Conservation (phyloP, 2,329 filamentous ascomycete species). For the Cladosporium sp. region DNA sequence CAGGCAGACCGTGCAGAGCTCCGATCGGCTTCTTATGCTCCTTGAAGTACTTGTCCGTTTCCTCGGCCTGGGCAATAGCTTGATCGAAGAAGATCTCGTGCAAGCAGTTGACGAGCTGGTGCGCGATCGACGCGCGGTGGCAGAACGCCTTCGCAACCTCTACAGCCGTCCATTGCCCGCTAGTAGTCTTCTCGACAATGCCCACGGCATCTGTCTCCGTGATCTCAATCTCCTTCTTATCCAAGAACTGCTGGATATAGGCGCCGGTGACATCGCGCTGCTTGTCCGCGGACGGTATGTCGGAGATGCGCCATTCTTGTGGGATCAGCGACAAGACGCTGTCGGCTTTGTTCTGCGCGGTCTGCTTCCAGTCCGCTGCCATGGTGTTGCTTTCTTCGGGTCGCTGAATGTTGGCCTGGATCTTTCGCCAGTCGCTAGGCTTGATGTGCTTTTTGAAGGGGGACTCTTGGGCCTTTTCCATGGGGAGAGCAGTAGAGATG, state of each 20-base stretch:
- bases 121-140: constrained; percentile 30
- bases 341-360: constrained; percentile 49
- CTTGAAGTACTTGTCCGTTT: constrained; percentile 36
- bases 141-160: constrained; percentile 49
- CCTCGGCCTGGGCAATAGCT: constrained; percentile 37
- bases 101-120: constrained; percentile 43
- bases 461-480: constrained; percentile 7
- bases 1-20: constrained; percentile 43
- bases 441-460: constrained; percentile 7
- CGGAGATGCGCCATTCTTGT: constrained; percentile 47
- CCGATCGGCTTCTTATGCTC: constrained; percentile 35
- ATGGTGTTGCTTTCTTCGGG: constrained; percentile 17
- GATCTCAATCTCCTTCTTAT: constrained; percentile 50
- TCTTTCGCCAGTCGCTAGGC: constrained; percentile 10
- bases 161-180: constrained; percentile 51
- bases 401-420: not conserved
- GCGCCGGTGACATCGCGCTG: constrained; percentile 51
- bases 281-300: constrained; percentile 44
- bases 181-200: constrained; percentile 49
- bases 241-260: constrained; percentile 53
- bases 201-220: constrained; percentile 55
- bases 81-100: constrained; percentile 45
- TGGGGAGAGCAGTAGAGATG: not conserved
- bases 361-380: constrained; percentile 41
- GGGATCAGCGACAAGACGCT: constrained; percentile 51